Evolutionary conservation across 169 alveolate genomes (phyloP), one percentile per base, ranked within the genome.

Genomic region (Plasmodium coatneyi): DNA sequence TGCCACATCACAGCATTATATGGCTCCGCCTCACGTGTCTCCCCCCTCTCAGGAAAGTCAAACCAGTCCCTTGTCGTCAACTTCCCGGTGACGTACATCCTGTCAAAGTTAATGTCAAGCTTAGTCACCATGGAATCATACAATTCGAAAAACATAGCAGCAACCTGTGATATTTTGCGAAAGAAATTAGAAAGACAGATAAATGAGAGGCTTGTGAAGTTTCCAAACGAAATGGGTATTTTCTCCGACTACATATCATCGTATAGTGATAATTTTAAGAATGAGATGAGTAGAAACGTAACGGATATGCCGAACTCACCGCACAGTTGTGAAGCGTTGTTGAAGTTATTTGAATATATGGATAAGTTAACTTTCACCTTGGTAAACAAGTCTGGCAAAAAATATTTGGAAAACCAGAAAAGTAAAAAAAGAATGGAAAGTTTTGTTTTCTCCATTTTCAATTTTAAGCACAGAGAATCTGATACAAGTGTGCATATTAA

Each of bases 1-100:
- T 10, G 1, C 0, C 56, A 10, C 19, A 12, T 5, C 56, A 46
- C 5, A 46, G n/a, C 56, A 46, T 46, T 46, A 46, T 0, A 46
- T 60, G 76, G 28, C 34, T 60, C 4, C 76, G 14, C 76, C 76
- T 14, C 34, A 60, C 34, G 16, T 19, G 14, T 46, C 1, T 52
- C 56, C 7, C 32, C 60, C 7, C 43, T 54, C 19, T 10, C 70
- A 84, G 93, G 16, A 19, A 36, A 2, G 66, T 1, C 52, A 25
- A 52, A 49, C 39, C 6, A 70, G 78, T 16, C 12, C 25, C 19
- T 84, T 9, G n/a, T 84, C 5, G 74, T 84, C 14, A 84, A 84
- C 60, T 52, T 14, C 43, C 84, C 93, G 14, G 80, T 84, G 43
- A 84, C 93, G 12, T 43, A 84, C 43, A 52, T 84, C 41, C 80